These are phyloP conservation scores for Diutina siamensis DNA, from an alignment of 1,139 yeast species.

Conservation along the genomic window DNA sequence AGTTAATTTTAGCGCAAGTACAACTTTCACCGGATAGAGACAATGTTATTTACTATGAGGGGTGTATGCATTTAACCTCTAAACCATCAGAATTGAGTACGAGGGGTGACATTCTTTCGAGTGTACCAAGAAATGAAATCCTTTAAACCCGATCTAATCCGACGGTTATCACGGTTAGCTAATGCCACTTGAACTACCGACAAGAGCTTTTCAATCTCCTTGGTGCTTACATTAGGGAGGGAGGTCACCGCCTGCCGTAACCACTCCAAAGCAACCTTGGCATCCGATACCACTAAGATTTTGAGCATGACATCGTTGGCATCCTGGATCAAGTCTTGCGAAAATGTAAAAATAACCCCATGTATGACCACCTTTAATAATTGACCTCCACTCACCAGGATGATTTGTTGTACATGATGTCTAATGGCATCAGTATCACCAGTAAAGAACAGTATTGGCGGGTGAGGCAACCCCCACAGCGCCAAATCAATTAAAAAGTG, in stretches of 20 bases:
- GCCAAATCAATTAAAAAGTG: conserved; percentile 71
- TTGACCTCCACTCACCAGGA: conserved; percentile 43
- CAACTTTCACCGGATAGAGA: too few species aligned
- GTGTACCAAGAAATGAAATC: conserved; percentile 79
- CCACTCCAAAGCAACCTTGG: conserved; percentile 44
- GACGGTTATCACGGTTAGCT: conserved; percentile 58
- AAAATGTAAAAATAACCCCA: conserved; percentile 66
- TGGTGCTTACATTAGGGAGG: conserved; percentile 54
- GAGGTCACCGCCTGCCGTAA: conserved; percentile 39
- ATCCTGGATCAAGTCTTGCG: conserved; percentile 48
- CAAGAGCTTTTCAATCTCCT: conserved; percentile 54
- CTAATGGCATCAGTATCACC: conserved; percentile 40
- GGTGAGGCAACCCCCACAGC: conserved; percentile 72
- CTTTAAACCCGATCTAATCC: conserved; percentile 56
- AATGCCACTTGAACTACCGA: conserved; percentile 48
- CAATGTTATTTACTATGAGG: too few species aligned
- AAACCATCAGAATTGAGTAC: not conserved
- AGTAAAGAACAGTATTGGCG: conserved; percentile 64
- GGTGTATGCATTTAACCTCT: too few species aligned
- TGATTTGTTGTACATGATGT: conserved; percentile 28
- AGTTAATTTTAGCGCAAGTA: too few species aligned
- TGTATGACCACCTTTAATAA: conserved; percentile 43
- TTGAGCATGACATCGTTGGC: conserved; percentile 67
- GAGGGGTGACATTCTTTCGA: conserved; percentile 42
- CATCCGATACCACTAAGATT: conserved; percentile 40